phyloP scores from a whole-genome alignment of 805 yeast genomes.

The Citeromyces matritensis region DNA sequence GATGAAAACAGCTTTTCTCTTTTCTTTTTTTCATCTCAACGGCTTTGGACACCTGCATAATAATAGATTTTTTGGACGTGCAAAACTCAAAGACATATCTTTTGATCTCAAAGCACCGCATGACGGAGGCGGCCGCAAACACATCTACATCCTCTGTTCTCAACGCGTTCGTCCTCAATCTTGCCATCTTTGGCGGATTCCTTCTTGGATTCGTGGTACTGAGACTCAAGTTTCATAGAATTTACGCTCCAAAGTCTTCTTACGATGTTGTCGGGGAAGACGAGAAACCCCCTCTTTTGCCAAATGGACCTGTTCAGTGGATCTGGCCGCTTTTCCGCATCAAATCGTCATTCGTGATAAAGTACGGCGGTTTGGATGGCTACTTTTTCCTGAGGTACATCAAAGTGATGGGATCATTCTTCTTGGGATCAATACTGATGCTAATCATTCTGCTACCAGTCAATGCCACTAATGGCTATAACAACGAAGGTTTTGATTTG shows the following conservation, averaged over 20 bases:
- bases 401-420: constrained; percentile 30
- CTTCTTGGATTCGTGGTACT: constrained; percentile 46
- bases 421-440: constrained; percentile 8
- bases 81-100: background rate
- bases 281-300: constrained; percentile 60
- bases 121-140: constrained; percentile 12
- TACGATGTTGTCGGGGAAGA: constrained; percentile 41
- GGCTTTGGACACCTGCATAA: no score
- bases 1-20: no score
- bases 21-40: no score
- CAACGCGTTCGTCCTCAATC: constrained; percentile 56
- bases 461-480: constrained; percentile 56
- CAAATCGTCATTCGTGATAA: constrained; percentile 61
- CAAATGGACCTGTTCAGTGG: constrained; percentile 62
- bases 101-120: constrained; percentile 3
- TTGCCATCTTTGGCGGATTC: constrained; percentile 49
- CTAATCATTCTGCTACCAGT: constrained; percentile 71
- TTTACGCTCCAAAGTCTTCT: constrained; percentile 73
- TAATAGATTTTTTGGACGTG: background rate
- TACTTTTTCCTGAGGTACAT: constrained; percentile 79
- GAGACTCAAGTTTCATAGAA: constrained; percentile 51
- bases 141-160: constrained; percentile 66
- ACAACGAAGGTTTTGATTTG: constrained; percentile 54
- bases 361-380: constrained; percentile 90
- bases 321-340: constrained; percentile 42